Evolutionary conservation across 768 basidiomycete species (phyloP), one percentile per base, ranked within the genome.

Genomic region (Mycena rebaudengoi): DNA sequence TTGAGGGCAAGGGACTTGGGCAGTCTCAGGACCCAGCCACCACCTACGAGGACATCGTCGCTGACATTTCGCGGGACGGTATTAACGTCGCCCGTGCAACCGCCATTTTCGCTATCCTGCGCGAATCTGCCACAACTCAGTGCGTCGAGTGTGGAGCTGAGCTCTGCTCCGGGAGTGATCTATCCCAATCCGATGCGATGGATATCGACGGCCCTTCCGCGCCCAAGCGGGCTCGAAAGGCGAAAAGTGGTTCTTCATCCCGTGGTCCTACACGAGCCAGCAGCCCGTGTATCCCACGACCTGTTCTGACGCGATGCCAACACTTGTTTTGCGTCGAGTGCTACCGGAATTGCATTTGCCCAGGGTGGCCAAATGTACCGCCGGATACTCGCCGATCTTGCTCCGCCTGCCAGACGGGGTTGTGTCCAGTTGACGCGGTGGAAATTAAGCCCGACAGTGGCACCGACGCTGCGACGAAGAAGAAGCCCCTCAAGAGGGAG

Each of bases 291-390:
- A 77, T 76, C 3, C 83, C 85, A 3, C 87, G 85, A 25, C 87
- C 91, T 0, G 79, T 98, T 53, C 77, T 99, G 72, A 98, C 98
- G 13, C 88, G 91, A 64, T 99, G 98, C 74, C 93, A 95, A 70
- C 98, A 99, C 75, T 83, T 99, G 29, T 98, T 93, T 76, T 99
- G 98, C 78, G 70, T 90, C 11, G 80, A 80, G 26, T 99, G 98
- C 77, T 99, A 95, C 84, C 88, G 90, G 39, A 79, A 83, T 65
- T 86, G 85, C n/a, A 86, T 95, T 40, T 93, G 85, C 65, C 85
- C 94, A 23, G 88, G 86, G 25, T 98, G 92, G 91, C 93, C 95
- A 1, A 86, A 89, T 63, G 84, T 90, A 40, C 67, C 83, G 20
- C 75, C 85, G 21, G 88, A 89, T 53, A 75, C 80, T n/a, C 78